Evolutionary conservation across 352 stramenopile species (phyloP), one percentile per base, ranked within the genome.

Genomic region (Globisporangium polare): DNA sequence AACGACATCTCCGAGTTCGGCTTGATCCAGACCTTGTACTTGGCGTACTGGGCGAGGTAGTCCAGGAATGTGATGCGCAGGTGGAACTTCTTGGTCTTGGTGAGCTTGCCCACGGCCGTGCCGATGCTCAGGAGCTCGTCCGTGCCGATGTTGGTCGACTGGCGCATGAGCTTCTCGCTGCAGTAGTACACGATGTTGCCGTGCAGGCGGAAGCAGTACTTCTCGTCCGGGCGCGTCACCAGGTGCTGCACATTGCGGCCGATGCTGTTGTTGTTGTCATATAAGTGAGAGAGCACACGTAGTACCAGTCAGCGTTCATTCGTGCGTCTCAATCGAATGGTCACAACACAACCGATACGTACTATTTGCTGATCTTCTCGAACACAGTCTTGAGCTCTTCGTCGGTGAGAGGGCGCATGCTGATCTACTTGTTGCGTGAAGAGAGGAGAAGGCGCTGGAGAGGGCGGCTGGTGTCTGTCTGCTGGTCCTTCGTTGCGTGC

Each of bases 21-120:
- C 82, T 99, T 99, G 54, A 99, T 97, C 97, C 97, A 99, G 29
- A 99, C 97, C 76, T 99, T 99, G 90, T 99, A 98, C 84, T 99
- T 98, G 60, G 97, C 96, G 76, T 99, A 99, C 73, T 99, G 94
- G 42, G 95, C 87, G 15, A 99, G 69, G 74, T 99, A 98, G 80
- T 99, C 97, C 53, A 99, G 83, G 65, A 96, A 97, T 39, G 97
- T 99, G 74, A 99, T 99, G 73, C 97, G 94, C 66, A 99, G 76
- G 72, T 98, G 88, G 74, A 99, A 99, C 73, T 99, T 99, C 63
- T 97, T 97, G 63, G 86, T 95, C 77, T 99, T 99, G 37, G 96
- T 99, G 75, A 99, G 98, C 78, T 99, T 99, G 41, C 97, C 97
- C 46, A 99, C 90, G 63, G 96, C 98, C 58, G 96, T 99, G 60